Percentiles rank a stretch among this genome's conserved stretches.
Conservation (phyloP, 148 eudicot species). For the Agrostemma githago region DNA sequence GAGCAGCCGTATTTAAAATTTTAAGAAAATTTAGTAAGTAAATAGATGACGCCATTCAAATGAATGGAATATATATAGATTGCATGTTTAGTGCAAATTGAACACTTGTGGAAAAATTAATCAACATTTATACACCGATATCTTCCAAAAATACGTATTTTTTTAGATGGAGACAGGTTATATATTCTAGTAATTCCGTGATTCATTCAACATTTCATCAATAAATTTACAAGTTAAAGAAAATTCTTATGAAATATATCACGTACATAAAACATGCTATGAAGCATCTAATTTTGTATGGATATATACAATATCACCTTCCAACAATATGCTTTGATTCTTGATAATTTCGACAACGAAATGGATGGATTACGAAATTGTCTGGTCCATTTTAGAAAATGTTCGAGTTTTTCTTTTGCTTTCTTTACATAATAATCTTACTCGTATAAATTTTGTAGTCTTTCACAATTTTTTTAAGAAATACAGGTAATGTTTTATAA, state of each 20-base stretch:
- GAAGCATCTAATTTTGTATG: conserved; percentile 4
- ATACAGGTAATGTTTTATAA: no score
- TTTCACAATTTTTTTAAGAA: no score
- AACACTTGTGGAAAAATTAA: no score
- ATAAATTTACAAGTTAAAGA: conserved; percentile 2
- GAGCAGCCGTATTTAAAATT: no score
- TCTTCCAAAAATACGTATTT: neutral
- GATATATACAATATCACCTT: neutral
- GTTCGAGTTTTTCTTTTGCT: neutral
- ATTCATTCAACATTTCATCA: conserved; percentile 15
- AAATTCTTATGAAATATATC: neutral
- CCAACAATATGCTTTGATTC: conserved; percentile 19
- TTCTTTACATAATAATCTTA: neutral
- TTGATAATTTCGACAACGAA: conserved; percentile 6
- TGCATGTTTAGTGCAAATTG: no score
- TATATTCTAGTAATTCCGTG: conserved; percentile 13
- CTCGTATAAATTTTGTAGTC: no score
- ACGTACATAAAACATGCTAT: conserved; percentile 4
- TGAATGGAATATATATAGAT: no score
- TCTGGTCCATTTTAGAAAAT: conserved; percentile 11
- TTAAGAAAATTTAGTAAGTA: no score
- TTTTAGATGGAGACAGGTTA: conserved; percentile 10
- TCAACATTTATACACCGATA: neutral
- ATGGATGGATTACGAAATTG: conserved; percentile 22
- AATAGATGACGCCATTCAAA: no score